Conservation (phyloP, 495 filamentous ascomycete species). For the Podospora didyma region DNA sequence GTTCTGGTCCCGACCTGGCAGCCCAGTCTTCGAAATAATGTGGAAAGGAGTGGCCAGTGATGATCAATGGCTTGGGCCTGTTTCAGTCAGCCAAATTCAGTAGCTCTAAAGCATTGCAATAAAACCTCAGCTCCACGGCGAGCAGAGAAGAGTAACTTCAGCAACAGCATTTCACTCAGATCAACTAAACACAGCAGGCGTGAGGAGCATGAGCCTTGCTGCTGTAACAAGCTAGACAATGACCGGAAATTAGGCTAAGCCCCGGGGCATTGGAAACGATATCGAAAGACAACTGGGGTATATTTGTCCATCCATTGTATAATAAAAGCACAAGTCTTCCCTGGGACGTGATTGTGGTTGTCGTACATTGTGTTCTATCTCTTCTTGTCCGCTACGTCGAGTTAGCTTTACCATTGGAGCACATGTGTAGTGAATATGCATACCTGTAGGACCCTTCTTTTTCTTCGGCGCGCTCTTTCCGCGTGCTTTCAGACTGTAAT, state of each 20-base stretch:
- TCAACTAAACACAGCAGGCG: too few species aligned
- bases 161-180: too few species aligned
- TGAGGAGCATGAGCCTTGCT: too few species aligned
- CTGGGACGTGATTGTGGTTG: not conserved
- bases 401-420: slow-evolving; percentile 12
- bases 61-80: too few species aligned
- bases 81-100: too few species aligned
- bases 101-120: too few species aligned
- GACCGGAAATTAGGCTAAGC: too few species aligned
- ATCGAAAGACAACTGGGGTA: slow-evolving; percentile 12
- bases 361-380: slow-evolving; percentile 12
- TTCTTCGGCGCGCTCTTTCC: slow-evolving; percentile 93
- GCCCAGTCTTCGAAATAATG: too few species aligned
- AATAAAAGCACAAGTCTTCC: slow-evolving; percentile 6
- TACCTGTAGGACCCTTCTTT: slow-evolving; percentile 69
- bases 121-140: not conserved
- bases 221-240: too few species aligned
- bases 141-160: not conserved
- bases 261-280: too few species aligned
- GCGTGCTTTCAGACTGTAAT: slow-evolving; percentile 63
- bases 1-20: too few species aligned
- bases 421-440: slow-evolving; percentile 10
- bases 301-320: slow-evolving; percentile 21
- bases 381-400: slow-evolving; percentile 6
- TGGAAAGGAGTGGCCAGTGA: too few species aligned